Conservation (phyloP, 805 yeast species). For the Alloascoidea africana region DNA sequence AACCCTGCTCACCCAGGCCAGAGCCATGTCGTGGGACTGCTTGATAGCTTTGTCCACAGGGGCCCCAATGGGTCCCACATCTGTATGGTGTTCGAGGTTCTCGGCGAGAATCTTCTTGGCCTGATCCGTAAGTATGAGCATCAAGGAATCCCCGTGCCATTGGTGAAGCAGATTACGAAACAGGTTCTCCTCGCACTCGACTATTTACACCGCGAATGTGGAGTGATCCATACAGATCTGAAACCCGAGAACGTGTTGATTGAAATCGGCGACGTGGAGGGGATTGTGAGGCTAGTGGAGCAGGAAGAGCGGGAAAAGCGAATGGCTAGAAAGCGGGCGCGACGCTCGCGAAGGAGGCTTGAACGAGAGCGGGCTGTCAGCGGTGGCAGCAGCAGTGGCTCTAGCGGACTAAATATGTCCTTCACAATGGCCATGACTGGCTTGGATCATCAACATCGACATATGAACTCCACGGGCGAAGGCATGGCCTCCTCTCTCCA, state of each 20-base stretch:
- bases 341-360: slow-evolving; percentile 6
- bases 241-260: slow-evolving; percentile 67
- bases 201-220: slow-evolving; percentile 56
- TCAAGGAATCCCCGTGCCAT: slow-evolving; percentile 60
- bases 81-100: slow-evolving; percentile 94
- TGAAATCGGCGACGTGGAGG: slow-evolving; percentile 74
- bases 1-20: slow-evolving; percentile 68
- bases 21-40: slow-evolving; percentile 58
- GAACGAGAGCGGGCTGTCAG: slow-evolving; percentile 6
- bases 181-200: slow-evolving; percentile 63
- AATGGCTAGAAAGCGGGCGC: slow-evolving; percentile 23
- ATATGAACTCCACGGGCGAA: no score
- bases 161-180: slow-evolving; percentile 71
- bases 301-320: slow-evolving; percentile 33
- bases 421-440: neutral
- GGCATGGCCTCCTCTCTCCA: no score
- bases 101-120: slow-evolving; percentile 87
- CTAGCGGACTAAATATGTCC: no score
- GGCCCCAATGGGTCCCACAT: slow-evolving; percentile 92
- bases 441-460: no score
- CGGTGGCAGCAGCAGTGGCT: slow-evolving; percentile 1
- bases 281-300: slow-evolving; percentile 54
- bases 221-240: slow-evolving; percentile 60
- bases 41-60: slow-evolving; percentile 72
- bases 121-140: slow-evolving; percentile 66